phyloP scores from a whole-genome alignment of 768 basidiomycete genomes.

The Gloeostereum incarnatum region DNA sequence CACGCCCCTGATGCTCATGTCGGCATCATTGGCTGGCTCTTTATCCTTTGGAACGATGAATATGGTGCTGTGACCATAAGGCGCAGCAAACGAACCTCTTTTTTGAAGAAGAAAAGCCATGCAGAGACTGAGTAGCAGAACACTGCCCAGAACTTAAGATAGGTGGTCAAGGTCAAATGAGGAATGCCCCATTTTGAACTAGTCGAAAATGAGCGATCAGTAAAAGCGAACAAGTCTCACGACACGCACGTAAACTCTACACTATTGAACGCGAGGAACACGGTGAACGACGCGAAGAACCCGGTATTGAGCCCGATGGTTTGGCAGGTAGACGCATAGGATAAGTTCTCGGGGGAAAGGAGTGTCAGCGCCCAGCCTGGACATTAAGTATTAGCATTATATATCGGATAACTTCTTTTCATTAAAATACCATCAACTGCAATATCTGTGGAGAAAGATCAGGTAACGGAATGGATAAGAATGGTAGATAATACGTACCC shows the following conservation, averaged over 20 bases:
- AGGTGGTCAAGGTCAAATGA: slow-evolving; percentile 61
- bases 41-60: slow-evolving; percentile 62
- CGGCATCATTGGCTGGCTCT: slow-evolving; percentile 60
- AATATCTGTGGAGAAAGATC: slow-evolving; percentile 54
- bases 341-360: slow-evolving; percentile 87
- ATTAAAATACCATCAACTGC: slow-evolving; percentile 81
- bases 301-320: slow-evolving; percentile 96
- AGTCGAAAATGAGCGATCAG: slow-evolving; percentile 7
- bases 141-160: slow-evolving; percentile 80
- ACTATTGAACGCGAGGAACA: slow-evolving; percentile 94
- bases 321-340: slow-evolving; percentile 97
- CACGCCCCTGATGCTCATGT: slow-evolving; percentile 84
- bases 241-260: slow-evolving; percentile 72
- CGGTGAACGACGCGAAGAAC: slow-evolving; percentile 93
- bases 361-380: slow-evolving; percentile 74
- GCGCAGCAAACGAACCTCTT: slow-evolving; percentile 51
- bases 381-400: slow-evolving; percentile 5
- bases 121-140: slow-evolving; percentile 78
- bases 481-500: slow-evolving; percentile 38
- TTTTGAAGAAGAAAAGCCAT: slow-evolving; percentile 83
- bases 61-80: not conserved
- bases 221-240: not conserved
- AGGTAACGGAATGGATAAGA: slow-evolving; percentile 6
- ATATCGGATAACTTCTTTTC: slow-evolving; percentile 7
- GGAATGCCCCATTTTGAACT: slow-evolving; percentile 76